Percentiles rank a stretch among this genome's conserved stretches.
Conservation (phyloP, 169 alveolate genomes). For the Plasmodium adleri region DNA sequence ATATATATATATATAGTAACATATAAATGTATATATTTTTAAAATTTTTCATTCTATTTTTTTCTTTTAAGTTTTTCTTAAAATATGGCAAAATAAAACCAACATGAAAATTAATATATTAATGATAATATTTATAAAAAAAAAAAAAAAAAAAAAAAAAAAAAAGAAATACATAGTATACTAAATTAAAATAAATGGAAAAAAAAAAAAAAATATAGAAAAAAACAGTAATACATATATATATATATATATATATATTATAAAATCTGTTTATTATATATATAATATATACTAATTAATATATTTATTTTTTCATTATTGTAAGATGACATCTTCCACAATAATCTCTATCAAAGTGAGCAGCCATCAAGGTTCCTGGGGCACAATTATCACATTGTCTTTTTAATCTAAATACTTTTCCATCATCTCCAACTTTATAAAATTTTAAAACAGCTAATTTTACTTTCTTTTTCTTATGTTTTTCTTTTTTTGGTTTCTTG, state of each 20-base stretch:
- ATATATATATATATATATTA: neutral
- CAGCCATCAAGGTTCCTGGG: conserved; percentile 98
- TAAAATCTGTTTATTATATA: neutral
- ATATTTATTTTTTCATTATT: conserved; percentile 83
- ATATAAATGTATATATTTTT: too few species aligned
- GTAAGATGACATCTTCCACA: conserved; percentile 98
- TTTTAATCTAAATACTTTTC: conserved; percentile 94
- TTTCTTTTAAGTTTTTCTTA: too few species aligned
- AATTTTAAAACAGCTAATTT: conserved; percentile 96
- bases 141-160: too few species aligned
- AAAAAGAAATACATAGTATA: too few species aligned
- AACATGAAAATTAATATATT: too few species aligned
- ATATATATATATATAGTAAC: too few species aligned
- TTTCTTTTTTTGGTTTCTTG: conserved; percentile 94
- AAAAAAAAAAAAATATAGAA: conserved; percentile 16
- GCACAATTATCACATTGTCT: conserved; percentile 97
- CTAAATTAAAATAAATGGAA: neutral
- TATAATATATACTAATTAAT: neutral
- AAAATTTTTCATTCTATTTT: too few species aligned
- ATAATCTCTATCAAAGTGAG: conserved; percentile 97
- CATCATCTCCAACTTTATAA: conserved; percentile 96
- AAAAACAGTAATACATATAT: conserved; percentile 1
- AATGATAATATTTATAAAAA: too few species aligned
- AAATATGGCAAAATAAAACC: too few species aligned
- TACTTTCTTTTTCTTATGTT: conserved; percentile 98